Base-by-base conservation (phyloP, 2,329 filamentous ascomycete genomes). In the Xylariaceae sp. region DNA sequence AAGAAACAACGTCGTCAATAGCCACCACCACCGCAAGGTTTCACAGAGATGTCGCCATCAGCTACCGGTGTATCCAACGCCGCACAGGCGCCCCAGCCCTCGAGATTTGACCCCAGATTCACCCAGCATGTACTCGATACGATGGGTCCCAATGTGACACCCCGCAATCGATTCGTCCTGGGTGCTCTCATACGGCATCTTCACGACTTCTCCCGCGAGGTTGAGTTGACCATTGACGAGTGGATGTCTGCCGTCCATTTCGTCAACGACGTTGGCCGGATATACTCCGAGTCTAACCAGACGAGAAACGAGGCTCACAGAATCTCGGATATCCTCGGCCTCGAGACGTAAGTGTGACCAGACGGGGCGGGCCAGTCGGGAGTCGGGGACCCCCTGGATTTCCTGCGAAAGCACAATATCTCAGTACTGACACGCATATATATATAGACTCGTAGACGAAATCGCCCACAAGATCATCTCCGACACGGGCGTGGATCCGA, bases 151-250 rank as follows among this genome's bases (percentile, higher is more conserved):
- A 78, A 84, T 53, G 78, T 78, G 9, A 67, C 73, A 36, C 76
- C 82, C 41, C 72, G 85, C 44, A 74, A 78, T 53, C 74, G 80
- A 43, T 67, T 76, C 48, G 69, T 88, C 53, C 67, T 88, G 54
- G 62, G 69, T 44, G 69, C 74, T 18, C 63, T 88, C 52, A 80
- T 88, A 62, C 70, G 66, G 34, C 83, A 88, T 66, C 70, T 89
- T 42, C 85, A 89, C 67, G 83, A 88, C 64, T 88, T 88, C 60
- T 75, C 78, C 40, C 78, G 85, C 41, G 85, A 89, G 57, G 76
- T 85, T 48, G 83, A 88, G 64, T 75, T 89, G 36, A 87, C 79
- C 13, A 71, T 78, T 21, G 83, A 85, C 38, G 85, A 89, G 64
- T 88, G 84, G 84, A 75, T 87, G 63, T 64, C 76, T 6, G 85